phyloP scores from a whole-genome alignment of 2,329 filamentous ascomycete species.

The Penicillium sp. region DNA sequence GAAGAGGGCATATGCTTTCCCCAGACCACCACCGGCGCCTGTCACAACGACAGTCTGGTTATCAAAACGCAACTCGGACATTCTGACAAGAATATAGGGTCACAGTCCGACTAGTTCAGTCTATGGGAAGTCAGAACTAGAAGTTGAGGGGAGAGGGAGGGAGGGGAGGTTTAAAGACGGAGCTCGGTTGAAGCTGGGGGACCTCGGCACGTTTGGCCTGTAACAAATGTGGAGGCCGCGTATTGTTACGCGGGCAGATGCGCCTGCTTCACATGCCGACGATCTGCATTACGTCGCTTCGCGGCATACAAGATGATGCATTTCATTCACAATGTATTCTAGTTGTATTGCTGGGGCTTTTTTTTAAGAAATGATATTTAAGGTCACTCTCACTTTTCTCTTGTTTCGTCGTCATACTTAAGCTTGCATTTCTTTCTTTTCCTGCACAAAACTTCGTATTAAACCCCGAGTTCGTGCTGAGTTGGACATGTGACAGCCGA shows the following conservation, averaged over 20 bases:
- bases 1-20: constrained; percentile 80
- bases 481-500: constrained; percentile 25
- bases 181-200: constrained; percentile 33
- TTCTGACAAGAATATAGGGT: constrained; percentile 25
- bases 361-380: background rate
- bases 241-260: constrained; percentile 26
- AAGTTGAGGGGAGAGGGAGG: constrained; percentile 20
- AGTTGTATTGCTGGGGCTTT: background rate
- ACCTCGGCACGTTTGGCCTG: constrained; percentile 35
- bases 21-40: constrained; percentile 77
- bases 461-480: constrained; percentile 37
- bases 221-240: constrained; percentile 14
- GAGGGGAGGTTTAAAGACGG: constrained; percentile 26
- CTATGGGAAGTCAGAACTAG: constrained; percentile 18
- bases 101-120: constrained; percentile 17
- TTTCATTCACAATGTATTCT: constrained; percentile 1
- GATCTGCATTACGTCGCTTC: constrained; percentile 3
- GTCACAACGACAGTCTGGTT: constrained; percentile 87
- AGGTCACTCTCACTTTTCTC: no score
- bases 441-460: background rate
- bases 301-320: no score
- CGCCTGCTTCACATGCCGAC: constrained; percentile 36
- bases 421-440: no score
- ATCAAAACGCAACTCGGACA: constrained; percentile 78
- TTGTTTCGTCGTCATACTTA: no score